Percentiles rank a stretch among this genome's conserved stretches.
These are phyloP conservation scores for Sugiyamaella paludigena DNA, from an alignment of 1,139 yeast genomes.

Conservation along the genomic window DNA sequence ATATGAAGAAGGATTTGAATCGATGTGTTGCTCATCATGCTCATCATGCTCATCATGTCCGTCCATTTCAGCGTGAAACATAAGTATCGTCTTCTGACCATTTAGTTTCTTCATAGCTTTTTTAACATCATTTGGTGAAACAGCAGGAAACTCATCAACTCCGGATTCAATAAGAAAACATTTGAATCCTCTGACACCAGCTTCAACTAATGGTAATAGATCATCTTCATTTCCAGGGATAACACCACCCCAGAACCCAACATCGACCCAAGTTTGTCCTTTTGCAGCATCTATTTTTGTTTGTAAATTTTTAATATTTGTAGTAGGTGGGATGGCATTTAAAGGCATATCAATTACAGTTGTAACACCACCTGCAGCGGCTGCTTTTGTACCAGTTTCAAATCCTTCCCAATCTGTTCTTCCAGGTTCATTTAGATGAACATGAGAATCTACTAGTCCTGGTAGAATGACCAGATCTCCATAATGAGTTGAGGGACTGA, in stretches of 20 bases:
- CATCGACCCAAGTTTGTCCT: conserved; percentile 87
- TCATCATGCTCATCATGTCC: conserved; percentile 10
- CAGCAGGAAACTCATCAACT: conserved; percentile 90
- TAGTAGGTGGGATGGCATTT: conserved; percentile 94
- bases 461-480: conserved; percentile 74
- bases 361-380: conserved; percentile 94
- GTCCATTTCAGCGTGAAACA: conserved; percentile 93
- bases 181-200: conserved; percentile 91
- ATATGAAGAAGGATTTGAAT: conserved; percentile 49
- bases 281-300: conserved; percentile 73
- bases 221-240: conserved; percentile 70
- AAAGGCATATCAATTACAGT: conserved; percentile 95
- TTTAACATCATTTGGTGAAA: conserved; percentile 58
- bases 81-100: conserved; percentile 63
- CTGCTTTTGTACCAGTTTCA: conserved; percentile 87
- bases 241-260: conserved; percentile 95
- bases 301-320: conserved; percentile 72
- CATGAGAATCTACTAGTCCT: conserved; percentile 91
- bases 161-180: conserved; percentile 90
- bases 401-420: conserved; percentile 96
- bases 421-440: conserved; percentile 91
- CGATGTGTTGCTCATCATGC: conserved; percentile 12
- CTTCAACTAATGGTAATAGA: conserved; percentile 67
- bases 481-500: conserved; percentile 32
- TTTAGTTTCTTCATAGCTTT: conserved; percentile 62